A percentile compares a stretch with the other conserved stretches of the same genome.
phyloP scores from a whole-genome alignment of 345 rosid genomes.

The Eucalyptus marginata region DNA sequence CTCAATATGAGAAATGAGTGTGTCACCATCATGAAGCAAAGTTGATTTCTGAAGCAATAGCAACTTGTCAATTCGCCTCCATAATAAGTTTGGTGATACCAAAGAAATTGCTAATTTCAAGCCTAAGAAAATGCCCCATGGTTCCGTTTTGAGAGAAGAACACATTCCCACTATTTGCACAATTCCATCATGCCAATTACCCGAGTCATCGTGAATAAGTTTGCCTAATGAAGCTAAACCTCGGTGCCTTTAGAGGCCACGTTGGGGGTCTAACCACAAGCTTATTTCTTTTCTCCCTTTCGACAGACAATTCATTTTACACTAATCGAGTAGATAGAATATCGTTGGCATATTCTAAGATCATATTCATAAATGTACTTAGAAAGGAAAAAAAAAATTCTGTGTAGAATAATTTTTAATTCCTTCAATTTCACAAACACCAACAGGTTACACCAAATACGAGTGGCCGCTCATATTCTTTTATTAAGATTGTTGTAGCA shows the following conservation, averaged over 20 bases:
- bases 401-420: not conserved
- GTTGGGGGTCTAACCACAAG: not conserved
- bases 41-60: not conserved
- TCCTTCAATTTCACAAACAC: not conserved
- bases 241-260: not conserved
- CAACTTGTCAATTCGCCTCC: not conserved
- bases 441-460: not conserved
- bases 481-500: not conserved
- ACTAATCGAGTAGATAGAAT: not conserved
- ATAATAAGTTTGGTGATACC: not conserved
- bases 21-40: not conserved
- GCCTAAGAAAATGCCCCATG: not conserved
- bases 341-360: not conserved
- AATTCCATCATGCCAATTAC: not conserved
- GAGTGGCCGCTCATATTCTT: not conserved
- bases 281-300: not conserved
- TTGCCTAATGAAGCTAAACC: not conserved
- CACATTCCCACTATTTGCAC: not conserved
- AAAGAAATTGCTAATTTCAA: not conserved
- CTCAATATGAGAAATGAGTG: not conserved
- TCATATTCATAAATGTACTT: not conserved
- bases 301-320: not conserved
- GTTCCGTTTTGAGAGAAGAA: not conserved
- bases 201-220: not conserved
- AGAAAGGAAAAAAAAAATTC: not conserved